Evolutionary conservation across 1,284 basidiomycete species (phyloP), one percentile per base, ranked within the genome.

Genomic region (Ustilago sp.): DNA sequence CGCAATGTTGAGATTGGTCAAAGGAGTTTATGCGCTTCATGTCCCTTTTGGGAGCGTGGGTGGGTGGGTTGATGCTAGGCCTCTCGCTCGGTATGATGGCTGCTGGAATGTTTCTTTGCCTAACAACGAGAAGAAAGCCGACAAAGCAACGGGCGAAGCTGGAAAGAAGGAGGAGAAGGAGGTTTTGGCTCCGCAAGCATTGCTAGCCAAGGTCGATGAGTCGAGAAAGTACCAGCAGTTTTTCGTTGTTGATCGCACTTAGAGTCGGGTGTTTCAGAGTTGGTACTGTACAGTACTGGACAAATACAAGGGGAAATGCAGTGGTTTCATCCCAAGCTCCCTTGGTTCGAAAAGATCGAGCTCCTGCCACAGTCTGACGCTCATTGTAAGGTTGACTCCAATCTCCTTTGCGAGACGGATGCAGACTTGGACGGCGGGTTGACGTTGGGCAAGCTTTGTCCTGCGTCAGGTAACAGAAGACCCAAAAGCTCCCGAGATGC

Each of bases 161-260:
- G 3, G 3, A 28, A 23, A 45, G 43, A 19, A 45, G 43, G 3
- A 32, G 7, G n/a, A 68, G 8, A 48, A 61, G 4, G 62, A 74
- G 11, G 23, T 28, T 28, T 28, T 28, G 0, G 3, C 23, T 28
- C 23, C 3, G 23, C 3, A 28, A 28, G 23, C 23, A 28, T 28
- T 74, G 48, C 45, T 74, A 0, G 32, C 17, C 0, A 55, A 65
- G 17, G 66, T 68, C 0, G 59, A 39, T 4, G 34, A 32, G 0
- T 8, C 4, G 6, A 13, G 72, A 2, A 65, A 61, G 34, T 69
- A 74, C 32, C 59, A 58, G 4, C 43, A 28, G 0, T 74, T 52
- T 41, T 74, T 74, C 48, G 59, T 74, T 28, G 72, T 74, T 19
- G 39, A 68, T 56, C 66, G 71, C n/a, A 60, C 65, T 3, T 74